These are phyloP conservation scores for Fragaria vesca DNA, from an alignment of 306 rosid species.

Conservation along the genomic window DNA sequence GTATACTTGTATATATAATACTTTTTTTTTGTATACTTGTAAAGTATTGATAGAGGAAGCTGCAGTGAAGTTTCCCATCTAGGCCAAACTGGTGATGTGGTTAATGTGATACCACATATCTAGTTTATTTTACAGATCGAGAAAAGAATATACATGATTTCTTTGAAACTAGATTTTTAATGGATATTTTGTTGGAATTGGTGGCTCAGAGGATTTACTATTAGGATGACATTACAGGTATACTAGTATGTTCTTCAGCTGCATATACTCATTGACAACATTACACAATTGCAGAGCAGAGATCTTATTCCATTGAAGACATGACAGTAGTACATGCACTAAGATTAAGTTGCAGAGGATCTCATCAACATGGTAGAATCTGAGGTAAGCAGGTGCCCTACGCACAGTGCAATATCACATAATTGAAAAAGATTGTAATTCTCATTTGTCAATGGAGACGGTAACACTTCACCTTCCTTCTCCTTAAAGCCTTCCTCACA, in stretches of 20 bases:
- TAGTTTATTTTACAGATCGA: background rate
- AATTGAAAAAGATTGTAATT: constrained; percentile 53
- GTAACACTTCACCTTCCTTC: constrained; percentile 35
- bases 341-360: constrained; percentile 1
- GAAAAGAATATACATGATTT: background rate
- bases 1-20: too few species aligned
- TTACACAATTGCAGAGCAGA: background rate
- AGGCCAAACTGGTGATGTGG: background rate
- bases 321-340: background rate
- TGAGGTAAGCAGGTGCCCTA: constrained; percentile 33
- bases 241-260: background rate
- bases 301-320: background rate
- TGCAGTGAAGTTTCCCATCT: constrained; percentile 6
- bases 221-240: background rate
- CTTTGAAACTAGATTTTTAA: background rate
- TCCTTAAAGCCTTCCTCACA: constrained; percentile 60
- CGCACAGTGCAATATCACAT: constrained; percentile 56
- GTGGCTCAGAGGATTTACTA: background rate
- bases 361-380: background rate
- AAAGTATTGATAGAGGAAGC: background rate
- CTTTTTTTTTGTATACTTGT: too few species aligned
- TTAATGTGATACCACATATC: background rate
- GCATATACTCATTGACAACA: background rate
- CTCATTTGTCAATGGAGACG: constrained; percentile 51
- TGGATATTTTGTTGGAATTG: background rate